phyloP scores from a whole-genome alignment of 306 rosid species.

The Cucumis cinereus region DNA sequence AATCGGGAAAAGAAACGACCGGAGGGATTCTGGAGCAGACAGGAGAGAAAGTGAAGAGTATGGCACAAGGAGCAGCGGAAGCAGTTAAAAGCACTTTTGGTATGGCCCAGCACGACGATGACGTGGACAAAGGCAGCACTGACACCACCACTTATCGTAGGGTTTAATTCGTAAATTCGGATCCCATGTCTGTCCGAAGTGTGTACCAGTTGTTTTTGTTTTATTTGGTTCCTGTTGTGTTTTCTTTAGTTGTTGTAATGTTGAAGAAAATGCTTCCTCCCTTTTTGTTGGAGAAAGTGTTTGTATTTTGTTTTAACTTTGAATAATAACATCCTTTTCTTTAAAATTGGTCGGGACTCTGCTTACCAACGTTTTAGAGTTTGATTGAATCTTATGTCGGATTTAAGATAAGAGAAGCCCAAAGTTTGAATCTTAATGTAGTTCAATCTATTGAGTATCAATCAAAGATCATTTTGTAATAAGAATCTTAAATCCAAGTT shows the following conservation, averaged over 20 bases:
- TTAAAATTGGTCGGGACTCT: too few species aligned
- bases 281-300: background rate
- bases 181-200: too few species aligned
- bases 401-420: too few species aligned
- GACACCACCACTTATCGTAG: background rate
- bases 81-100: constrained; percentile 50
- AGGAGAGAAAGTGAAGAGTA: constrained; percentile 39
- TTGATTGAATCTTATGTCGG: too few species aligned
- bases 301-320: background rate
- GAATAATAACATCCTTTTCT: background rate
- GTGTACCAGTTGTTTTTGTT: background rate
- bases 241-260: background rate
- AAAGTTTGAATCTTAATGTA: too few species aligned
- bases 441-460: too few species aligned
- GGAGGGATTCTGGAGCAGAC: constrained; percentile 35
- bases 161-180: background rate
- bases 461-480: too few species aligned
- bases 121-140: background rate
- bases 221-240: background rate
- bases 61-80: constrained; percentile 42
- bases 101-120: constrained; percentile 14
- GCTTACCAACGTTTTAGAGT: too few species aligned
- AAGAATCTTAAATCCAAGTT: background rate
- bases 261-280: background rate
- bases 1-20: constrained; percentile 20